Evolutionary conservation across 768 basidiomycete genomes (phyloP), one percentile per base, ranked within the genome.

Genomic region (Tulasnella sp.): DNA sequence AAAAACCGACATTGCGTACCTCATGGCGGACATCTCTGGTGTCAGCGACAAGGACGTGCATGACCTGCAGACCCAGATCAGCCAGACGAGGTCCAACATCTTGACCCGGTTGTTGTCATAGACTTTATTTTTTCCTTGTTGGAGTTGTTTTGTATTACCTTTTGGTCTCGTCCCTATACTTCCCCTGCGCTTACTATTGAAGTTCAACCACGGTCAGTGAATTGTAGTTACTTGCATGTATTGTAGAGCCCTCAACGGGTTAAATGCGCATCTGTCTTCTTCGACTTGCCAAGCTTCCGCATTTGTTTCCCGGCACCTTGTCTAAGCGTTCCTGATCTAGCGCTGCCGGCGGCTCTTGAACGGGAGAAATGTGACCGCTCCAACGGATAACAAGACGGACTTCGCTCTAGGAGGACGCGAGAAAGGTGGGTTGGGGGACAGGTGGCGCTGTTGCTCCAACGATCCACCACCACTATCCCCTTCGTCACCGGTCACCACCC

Each of bases 21-120:
- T 99, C 81, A 93, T 99, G 91, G 97, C 97, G 18, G 98, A 99
- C 85, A 98, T 99, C 82, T 92, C 94, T 31, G 90, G 95, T 81
- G 96, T 98, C 82, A 94, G 93, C 84, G 89, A 90, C 80, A 87
- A 88, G 77, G 94, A 98, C 84, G 88, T 97, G 82, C 91, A 90
- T 83, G 90, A 87, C 83, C 88, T 99, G 75, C 92, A 90, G 86
- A 92, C 92, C 81, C 87, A 89, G 78, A 96, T 98, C 84, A 92
- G 87, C 83, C 88, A 89, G 75, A 96, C 95, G 7, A 89, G 88
- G 80, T 91, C 95, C 71, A 98, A 97, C 85, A 94, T 98, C 85
- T 87, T 97, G 80, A 98, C 97, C 31, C 90, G 97, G 71, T 87
- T 98, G 85, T 88, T 98, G 84, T 91, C 91, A 34, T 88, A 83